A percentile compares a stretch with the other conserved stretches of the same genome.
These are phyloP conservation scores for Coemansia erecta DNA, from an alignment of 192 early-diverging fungal species.

Conservation along the genomic window DNA sequence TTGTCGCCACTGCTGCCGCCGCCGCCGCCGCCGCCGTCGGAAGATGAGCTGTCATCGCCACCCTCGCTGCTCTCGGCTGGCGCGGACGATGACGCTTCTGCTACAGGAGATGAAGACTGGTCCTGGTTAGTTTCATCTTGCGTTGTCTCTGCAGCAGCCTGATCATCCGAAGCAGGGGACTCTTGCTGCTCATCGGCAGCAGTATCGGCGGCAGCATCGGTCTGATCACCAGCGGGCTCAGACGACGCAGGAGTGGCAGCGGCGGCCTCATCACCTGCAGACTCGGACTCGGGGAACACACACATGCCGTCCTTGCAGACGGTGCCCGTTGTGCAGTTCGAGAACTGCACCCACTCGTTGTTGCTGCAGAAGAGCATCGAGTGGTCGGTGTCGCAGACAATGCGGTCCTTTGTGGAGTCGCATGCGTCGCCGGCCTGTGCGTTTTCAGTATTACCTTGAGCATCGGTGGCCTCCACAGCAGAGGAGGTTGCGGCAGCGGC, in stretches of 20 bases:
- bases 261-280: neutral
- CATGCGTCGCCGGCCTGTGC: constrained; percentile 17
- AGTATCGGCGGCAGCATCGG: constrained; percentile 8
- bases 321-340: constrained; percentile 30
- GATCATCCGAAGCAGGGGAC: neutral
- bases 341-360: constrained; percentile 31
- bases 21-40: constrained; percentile 12
- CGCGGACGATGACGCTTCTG: constrained; percentile 3
- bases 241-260: constrained; percentile 1
- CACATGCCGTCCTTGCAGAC: constrained; percentile 34
- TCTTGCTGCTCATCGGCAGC: neutral
- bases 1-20: constrained; percentile 16
- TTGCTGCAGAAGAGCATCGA: constrained; percentile 33
- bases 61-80: neutral
- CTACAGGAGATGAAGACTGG: constrained; percentile 7
- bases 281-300: constrained; percentile 10
- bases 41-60: neutral
- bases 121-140: constrained; percentile 7
- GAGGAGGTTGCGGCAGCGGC: neutral
- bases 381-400: constrained; percentile 19
- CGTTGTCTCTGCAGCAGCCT: constrained; percentile 3
- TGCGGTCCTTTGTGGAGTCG: constrained; percentile 17
- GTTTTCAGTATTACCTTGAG: constrained; percentile 19
- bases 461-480: neutral
- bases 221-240: neutral